Evolutionary conservation across 352 stramenopile species (phyloP), one percentile per base, ranked within the genome.

Genomic region (Globisporangium spinosum): DNA sequence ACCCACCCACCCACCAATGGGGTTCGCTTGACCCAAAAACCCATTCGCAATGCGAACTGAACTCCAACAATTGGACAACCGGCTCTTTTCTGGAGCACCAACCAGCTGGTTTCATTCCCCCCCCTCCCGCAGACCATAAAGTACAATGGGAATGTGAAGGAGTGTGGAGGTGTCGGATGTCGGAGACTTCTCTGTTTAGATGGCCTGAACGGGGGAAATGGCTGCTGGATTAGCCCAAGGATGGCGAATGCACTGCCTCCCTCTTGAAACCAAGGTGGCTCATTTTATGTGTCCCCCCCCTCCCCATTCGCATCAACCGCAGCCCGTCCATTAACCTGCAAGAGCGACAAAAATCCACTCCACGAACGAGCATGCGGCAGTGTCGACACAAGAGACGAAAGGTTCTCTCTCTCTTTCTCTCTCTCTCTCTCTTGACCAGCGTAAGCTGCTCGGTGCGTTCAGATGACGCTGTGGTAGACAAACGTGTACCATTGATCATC

Each of bases 61-160:
- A 61, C 55, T 61, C 54, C 15, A 20, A 61, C 55, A 47, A 61
- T 9, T 45, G 20, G 29, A 61, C 55, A 61, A 61, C 55, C 55
- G 55, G 29, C 55, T 61, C 20, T 61, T 45, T 29, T 61, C 55
- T 61, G 55, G 20, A 17, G 20, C n/a, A 29, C 6, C 3, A 8
- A 20, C 2, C 55, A 61, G 55, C 54, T 60, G 27, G 25, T 59
- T 58, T 34, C 51, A 34, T 58, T 32, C 51, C 51, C 51, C n/a
- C 49, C 51, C 29, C 51, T 29, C 51, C 25, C 51, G 0, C 23
- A n/a, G 0, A 10, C 4, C 1, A 10, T 57, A 57, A 23, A 57
- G 22, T 32, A 7, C 29, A 32, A 32, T 32, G 29, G 29, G 43
- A 20, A 51, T 51, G 43, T 51, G 43, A 23, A 51, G 38, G 38